These are phyloP conservation scores for Xenoacremonium recifei DNA, from an alignment of 2,329 filamentous ascomycete genomes.

Conservation along the genomic window DNA sequence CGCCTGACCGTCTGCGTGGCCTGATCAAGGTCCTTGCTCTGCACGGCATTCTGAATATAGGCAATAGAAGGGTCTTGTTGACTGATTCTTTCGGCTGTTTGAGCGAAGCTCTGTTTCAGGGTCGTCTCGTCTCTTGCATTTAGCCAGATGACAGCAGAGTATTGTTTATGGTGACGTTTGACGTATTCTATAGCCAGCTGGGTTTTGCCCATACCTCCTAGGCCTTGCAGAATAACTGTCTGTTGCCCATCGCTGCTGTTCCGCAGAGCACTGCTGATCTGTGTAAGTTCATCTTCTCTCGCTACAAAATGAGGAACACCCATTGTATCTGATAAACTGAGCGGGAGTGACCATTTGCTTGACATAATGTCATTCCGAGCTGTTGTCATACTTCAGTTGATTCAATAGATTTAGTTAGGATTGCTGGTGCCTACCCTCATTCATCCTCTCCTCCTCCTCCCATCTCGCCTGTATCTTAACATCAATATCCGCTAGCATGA, in stretches of 20 bases:
- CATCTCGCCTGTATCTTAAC: background rate
- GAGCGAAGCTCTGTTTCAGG: conserved; percentile 34
- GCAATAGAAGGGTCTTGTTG: conserved; percentile 21
- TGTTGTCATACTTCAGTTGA: too few species aligned
- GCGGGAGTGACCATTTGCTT: background rate
- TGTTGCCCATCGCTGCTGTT: conserved; percentile 7
- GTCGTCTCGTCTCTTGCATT: conserved; percentile 36
- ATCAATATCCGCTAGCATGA: background rate
- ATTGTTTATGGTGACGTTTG: conserved; percentile 30
- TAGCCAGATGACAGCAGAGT: conserved; percentile 43
- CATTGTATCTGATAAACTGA: conserved; percentile 3
- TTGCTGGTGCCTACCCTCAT: background rate
- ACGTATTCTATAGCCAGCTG: conserved; percentile 38
- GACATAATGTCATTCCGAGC: conserved; percentile 1
- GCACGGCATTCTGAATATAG: conserved; percentile 20
- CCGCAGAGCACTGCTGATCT: conserved; percentile 10
- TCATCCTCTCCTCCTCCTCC: conserved; percentile 1
- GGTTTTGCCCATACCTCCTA: conserved; percentile 47
- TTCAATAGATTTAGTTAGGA: too few species aligned
- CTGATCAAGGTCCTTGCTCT: conserved; percentile 23
- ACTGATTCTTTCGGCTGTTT: conserved; percentile 27
- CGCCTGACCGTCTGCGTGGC: conserved; percentile 31
- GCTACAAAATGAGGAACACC: conserved; percentile 12
- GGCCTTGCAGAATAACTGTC: conserved; percentile 34
- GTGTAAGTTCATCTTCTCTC: conserved; percentile 15